phyloP scores from a whole-genome alignment of 2,329 filamentous ascomycete genomes.

The Sphaerulina vaccinii region DNA sequence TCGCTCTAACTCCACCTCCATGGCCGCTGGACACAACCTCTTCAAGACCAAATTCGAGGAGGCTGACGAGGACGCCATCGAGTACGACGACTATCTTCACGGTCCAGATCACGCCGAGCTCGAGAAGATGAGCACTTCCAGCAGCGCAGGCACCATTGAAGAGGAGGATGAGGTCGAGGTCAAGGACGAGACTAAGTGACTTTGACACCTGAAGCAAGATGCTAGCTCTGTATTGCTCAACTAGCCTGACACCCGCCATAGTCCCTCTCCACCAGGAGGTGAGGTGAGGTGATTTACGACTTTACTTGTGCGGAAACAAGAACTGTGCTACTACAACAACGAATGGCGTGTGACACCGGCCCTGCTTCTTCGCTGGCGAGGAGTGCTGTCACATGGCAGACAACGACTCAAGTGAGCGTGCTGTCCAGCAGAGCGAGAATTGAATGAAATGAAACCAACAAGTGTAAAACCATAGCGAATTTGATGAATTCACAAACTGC shows the following conservation, averaged over 20 bases:
- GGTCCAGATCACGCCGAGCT: constrained; percentile 57
- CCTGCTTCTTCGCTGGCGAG: constrained; percentile 20
- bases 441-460: neutral
- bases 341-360: neutral
- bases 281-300: constrained; percentile 5
- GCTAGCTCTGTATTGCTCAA: constrained; percentile 20
- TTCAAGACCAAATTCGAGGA: constrained; percentile 98
- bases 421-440: neutral
- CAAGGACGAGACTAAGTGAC: constrained; percentile 9
- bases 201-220: neutral
- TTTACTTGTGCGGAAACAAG: neutral
- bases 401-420: neutral
- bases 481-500: neutral
- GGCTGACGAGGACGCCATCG: constrained; percentile 83
- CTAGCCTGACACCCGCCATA: constrained; percentile 6
- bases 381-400: neutral
- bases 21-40: constrained; percentile 67
- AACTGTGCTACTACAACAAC: constrained; percentile 11
- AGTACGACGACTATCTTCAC: constrained; percentile 69
- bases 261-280: neutral
- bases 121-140: constrained; percentile 51
- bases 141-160: constrained; percentile 54
- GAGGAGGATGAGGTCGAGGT: constrained; percentile 57
- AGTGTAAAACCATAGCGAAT: neutral
- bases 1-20: constrained; percentile 84